Evolutionary conservation across 1,139 yeast species (phyloP).

Genomic region (Yamadazyma dendronema): DNA sequence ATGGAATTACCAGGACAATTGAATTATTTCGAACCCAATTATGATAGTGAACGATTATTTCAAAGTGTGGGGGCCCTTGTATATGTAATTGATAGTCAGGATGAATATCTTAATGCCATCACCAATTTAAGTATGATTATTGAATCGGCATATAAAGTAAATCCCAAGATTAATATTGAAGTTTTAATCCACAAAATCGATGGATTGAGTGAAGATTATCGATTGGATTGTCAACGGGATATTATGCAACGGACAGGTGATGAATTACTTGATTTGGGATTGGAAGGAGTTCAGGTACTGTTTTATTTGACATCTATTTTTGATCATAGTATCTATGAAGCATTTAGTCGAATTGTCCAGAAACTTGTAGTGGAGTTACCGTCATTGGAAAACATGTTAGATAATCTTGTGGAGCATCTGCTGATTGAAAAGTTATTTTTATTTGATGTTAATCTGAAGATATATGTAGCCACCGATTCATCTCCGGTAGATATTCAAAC

Average conservation of each 20-base stretch:
- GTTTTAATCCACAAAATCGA: conserved; percentile 94
- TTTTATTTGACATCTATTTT: conserved; percentile 91
- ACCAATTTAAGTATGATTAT: conserved; percentile 87
- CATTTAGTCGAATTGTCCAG: conserved; percentile 89
- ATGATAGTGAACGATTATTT: conserved; percentile 76
- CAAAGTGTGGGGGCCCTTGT: conserved; percentile 89
- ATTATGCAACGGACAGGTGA: conserved; percentile 96
- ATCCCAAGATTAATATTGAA: conserved; percentile 85
- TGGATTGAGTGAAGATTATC: conserved; percentile 89
- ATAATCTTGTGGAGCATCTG: conserved; percentile 83
- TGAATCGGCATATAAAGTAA: conserved; percentile 82
- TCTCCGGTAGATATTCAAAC: conserved; percentile 94
- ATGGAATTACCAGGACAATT: conserved; percentile 96
- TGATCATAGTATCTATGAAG: conserved; percentile 95
- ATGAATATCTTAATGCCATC: conserved; percentile 88
- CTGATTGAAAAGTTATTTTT: conserved; percentile 89
- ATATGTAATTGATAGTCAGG: conserved; percentile 92
- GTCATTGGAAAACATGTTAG: conserved; percentile 82
- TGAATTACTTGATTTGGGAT: conserved; percentile 82
- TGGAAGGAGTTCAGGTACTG: conserved; percentile 87
- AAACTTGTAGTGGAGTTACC: conserved; percentile 88
- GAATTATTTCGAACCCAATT: conserved; percentile 80
- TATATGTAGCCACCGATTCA: conserved; percentile 94
- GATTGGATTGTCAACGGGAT: conserved; percentile 92
- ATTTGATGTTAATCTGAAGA: conserved; percentile 90